These are phyloP conservation scores for Alternaria rosae DNA, from an alignment of 2,329 filamentous ascomycete species.

Conservation along the genomic window DNA sequence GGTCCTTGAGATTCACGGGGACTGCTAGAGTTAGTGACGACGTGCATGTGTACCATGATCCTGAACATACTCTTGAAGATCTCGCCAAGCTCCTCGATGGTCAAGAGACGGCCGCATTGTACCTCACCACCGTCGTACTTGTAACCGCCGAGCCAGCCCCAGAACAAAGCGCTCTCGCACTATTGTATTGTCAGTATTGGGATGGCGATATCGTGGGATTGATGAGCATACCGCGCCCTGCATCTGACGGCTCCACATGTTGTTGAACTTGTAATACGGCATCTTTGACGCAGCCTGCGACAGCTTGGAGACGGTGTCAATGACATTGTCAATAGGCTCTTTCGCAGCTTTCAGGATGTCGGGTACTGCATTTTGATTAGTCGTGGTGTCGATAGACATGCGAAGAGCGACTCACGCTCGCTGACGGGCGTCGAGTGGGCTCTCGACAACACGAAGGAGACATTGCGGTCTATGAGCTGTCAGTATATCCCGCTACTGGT, in stretches of 20 bases:
- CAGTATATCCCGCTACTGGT: not conserved
- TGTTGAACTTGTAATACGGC: slow-evolving; percentile 98
- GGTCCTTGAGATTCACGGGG: slow-evolving; percentile 87
- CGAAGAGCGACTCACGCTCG: slow-evolving; percentile 58
- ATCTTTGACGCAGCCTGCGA: slow-evolving; percentile 78
- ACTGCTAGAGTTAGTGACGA: slow-evolving; percentile 60
- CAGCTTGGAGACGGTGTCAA: slow-evolving; percentile 74
- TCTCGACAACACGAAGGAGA: slow-evolving; percentile 83
- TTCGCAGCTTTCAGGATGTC: slow-evolving; percentile 74
- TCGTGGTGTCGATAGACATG: not conserved
- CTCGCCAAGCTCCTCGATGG: slow-evolving; percentile 84
- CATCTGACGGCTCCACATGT: slow-evolving; percentile 81
- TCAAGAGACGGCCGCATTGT: slow-evolving; percentile 72
- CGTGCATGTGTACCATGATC: slow-evolving; percentile 2
- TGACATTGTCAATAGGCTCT: slow-evolving; percentile 73
- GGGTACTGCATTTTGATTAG: slow-evolving; percentile 62
- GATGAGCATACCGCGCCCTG: slow-evolving; percentile 72
- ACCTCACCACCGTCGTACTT: slow-evolving; percentile 59
- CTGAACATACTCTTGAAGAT: slow-evolving; percentile 70
- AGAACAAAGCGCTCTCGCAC: slow-evolving; percentile 66
- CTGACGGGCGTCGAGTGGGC: slow-evolving; percentile 84
- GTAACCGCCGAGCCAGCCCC: slow-evolving; percentile 83
- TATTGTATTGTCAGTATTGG: slow-evolving; percentile 35
- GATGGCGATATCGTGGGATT: not conserved
- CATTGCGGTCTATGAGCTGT: slow-evolving; percentile 67